These are phyloP conservation scores for Diaporthe vexans DNA, from an alignment of 2,329 filamentous ascomycete species.

Conservation along the genomic window DNA sequence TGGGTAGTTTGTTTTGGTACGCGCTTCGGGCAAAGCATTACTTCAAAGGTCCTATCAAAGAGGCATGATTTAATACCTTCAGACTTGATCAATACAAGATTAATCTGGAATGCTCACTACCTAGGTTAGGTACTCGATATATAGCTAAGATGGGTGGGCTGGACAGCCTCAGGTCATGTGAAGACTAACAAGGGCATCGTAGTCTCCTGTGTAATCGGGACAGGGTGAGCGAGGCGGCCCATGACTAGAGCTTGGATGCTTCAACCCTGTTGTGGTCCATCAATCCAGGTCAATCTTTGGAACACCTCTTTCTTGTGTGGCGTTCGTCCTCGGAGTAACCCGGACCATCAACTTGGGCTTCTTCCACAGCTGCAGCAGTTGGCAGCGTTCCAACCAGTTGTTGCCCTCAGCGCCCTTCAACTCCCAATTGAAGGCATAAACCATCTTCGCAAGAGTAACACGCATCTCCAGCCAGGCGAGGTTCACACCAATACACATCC, in stretches of 20 bases:
- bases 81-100: background rate
- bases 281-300: background rate
- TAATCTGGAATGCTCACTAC: background rate
- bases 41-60: conserved; percentile 60
- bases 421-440: conserved; percentile 45
- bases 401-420: conserved; percentile 38
- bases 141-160: no score
- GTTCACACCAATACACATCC: conserved; percentile 46
- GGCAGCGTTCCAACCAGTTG: conserved; percentile 44
- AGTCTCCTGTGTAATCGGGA: no score
- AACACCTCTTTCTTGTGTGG: background rate
- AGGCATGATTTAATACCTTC: background rate
- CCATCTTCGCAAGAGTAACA: conserved; percentile 46
- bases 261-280: background rate
- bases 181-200: no score
- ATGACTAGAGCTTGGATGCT: no score
- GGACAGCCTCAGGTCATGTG: no score
- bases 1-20: conserved; percentile 64
- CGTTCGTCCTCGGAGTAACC: background rate
- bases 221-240: no score
- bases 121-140: no score
- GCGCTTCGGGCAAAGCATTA: conserved; percentile 55
- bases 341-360: conserved; percentile 46
- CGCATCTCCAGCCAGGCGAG: conserved; percentile 49
- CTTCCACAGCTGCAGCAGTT: conserved; percentile 48